Conservation (phyloP, 2,329 filamentous ascomycete genomes). For the Zymoseptoria pseudotritici region DNA sequence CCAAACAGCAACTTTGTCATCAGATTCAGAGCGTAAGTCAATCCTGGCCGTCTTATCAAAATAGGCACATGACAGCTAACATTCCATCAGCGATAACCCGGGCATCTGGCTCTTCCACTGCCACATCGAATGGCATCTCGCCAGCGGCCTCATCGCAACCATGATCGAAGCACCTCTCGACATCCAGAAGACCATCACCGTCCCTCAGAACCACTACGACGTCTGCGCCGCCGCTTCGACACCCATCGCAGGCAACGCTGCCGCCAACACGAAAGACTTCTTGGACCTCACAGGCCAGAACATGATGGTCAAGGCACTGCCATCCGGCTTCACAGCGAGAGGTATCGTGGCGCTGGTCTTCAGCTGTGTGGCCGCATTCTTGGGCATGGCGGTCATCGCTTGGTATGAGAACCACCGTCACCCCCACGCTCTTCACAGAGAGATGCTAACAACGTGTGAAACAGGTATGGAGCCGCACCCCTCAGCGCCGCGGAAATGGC, state of each 20-base stretch:
- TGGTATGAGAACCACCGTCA: slow-evolving; percentile 48
- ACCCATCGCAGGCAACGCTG: slow-evolving; percentile 63
- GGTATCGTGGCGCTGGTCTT: slow-evolving; percentile 71
- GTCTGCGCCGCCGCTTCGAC: slow-evolving; percentile 47
- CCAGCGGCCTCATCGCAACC: slow-evolving; percentile 44
- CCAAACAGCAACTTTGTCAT: slow-evolving; percentile 50
- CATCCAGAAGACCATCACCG: slow-evolving; percentile 52
- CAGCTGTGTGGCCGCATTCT: slow-evolving; percentile 58
- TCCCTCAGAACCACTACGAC: slow-evolving; percentile 57
- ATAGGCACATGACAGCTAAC: slow-evolving; percentile 39
- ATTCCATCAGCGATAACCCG: slow-evolving; percentile 12
- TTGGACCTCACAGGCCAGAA: slow-evolving; percentile 59
- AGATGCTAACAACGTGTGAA: slow-evolving; percentile 4
- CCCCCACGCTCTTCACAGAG: not conserved
- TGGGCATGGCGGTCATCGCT: slow-evolving; percentile 60
- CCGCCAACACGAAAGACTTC: slow-evolving; percentile 58
- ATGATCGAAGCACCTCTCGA: slow-evolving; percentile 47
- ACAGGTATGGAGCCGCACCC: slow-evolving; percentile 30
- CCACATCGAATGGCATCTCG: slow-evolving; percentile 43
- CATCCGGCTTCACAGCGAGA: slow-evolving; percentile 60
- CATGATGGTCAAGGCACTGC: slow-evolving; percentile 48
- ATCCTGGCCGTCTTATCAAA: slow-evolving; percentile 7
- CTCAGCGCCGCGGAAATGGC: slow-evolving; percentile 21
- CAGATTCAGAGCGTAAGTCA: slow-evolving; percentile 39
- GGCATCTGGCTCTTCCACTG: slow-evolving; percentile 45